These are phyloP conservation scores for Ophiostoma populinum DNA, from an alignment of 2,329 filamentous ascomycete genomes.

Conservation along the genomic window DNA sequence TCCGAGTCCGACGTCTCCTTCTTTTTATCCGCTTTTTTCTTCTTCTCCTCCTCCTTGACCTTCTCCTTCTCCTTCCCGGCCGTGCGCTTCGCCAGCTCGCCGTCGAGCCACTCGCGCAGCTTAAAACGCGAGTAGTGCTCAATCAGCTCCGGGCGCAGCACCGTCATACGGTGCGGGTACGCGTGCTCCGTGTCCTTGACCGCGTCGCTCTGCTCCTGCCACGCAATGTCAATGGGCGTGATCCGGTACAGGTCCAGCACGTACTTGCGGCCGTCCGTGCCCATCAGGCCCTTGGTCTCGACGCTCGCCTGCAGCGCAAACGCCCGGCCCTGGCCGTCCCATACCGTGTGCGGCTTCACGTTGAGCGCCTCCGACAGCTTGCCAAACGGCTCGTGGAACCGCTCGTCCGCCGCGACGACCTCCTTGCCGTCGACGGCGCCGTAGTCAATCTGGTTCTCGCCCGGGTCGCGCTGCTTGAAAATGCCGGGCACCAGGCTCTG, in stretches of 20 bases:
- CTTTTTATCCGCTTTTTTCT: constrained; percentile 26
- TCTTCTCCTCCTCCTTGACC: constrained; percentile 43
- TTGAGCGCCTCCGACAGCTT: constrained; percentile 81
- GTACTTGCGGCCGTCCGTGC: constrained; percentile 92
- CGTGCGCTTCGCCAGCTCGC: constrained; percentile 51
- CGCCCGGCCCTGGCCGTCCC: constrained; percentile 87
- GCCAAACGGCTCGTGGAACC: constrained; percentile 68
- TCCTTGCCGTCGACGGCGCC: constrained; percentile 96
- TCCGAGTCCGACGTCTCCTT: constrained; percentile 12
- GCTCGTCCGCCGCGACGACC: constrained; percentile 75
- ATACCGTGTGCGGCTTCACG: constrained; percentile 89
- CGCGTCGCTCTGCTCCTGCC: constrained; percentile 59
- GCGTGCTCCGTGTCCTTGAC: constrained; percentile 26
- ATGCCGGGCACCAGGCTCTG: constrained; percentile 98
- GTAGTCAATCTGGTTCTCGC: constrained; percentile 97
- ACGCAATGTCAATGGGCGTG: constrained; percentile 76
- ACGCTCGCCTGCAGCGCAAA: constrained; percentile 91
- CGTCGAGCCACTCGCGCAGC: constrained; percentile 76
- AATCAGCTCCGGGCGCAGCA: constrained; percentile 76
- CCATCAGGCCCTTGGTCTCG: constrained; percentile 93
- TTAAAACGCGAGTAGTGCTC: constrained; percentile 72
- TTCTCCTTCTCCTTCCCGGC: constrained; percentile 19
- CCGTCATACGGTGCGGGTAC: constrained; percentile 94
- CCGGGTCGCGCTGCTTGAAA: constrained; percentile 94
- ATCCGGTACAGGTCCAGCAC: constrained; percentile 93